A percentile compares a stretch with the other conserved stretches of the same genome.
Evolutionary conservation across 2,329 filamentous ascomycete genomes (phyloP).

Genomic region (Colletotrichum costaricense): DNA sequence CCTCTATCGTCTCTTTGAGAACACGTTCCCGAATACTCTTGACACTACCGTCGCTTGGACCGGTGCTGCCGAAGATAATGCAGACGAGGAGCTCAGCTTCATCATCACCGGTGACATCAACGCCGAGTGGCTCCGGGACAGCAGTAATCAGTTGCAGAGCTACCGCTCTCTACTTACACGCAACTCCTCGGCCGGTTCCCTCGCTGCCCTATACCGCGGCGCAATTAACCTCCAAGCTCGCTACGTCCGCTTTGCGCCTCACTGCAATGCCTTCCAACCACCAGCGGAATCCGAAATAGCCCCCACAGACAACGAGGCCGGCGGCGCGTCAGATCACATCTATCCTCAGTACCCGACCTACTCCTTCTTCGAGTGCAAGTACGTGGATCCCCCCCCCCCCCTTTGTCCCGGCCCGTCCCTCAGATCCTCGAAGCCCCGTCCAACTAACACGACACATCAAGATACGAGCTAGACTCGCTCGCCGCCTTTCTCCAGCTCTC

Average conservation of each 20-base stretch:
- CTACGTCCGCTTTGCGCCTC: constrained; percentile 77
- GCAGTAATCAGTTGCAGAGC: constrained; percentile 81
- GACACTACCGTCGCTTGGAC: constrained; percentile 80
- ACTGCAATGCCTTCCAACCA: constrained; percentile 96
- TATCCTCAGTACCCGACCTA: constrained; percentile 69
- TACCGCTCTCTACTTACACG: constrained; percentile 74
- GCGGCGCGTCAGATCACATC: constrained; percentile 62
- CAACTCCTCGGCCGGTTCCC: constrained; percentile 61
- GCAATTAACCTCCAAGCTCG: constrained; percentile 82
- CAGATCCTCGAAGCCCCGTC: neutral
- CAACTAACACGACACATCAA: neutral
- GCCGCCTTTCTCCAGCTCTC: constrained; percentile 87
- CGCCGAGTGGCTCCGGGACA: constrained; percentile 94
- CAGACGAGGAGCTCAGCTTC: constrained; percentile 72
- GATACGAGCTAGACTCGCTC: constrained; percentile 89
- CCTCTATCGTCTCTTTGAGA: constrained; percentile 76
- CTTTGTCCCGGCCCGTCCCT: too few relatives aligned
- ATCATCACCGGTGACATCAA: constrained; percentile 91
- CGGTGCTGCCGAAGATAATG: constrained; percentile 66
- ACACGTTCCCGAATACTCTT: constrained; percentile 79
- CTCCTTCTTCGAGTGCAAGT: constrained; percentile 91
- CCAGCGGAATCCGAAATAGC: constrained; percentile 78
- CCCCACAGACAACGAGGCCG: constrained; percentile 65
- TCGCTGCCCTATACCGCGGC: constrained; percentile 78
- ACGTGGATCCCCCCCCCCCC: neutral